Base-by-base conservation (phyloP, 176 grass and related monocot genomes). In the Oropetium thomaeum region DNA sequence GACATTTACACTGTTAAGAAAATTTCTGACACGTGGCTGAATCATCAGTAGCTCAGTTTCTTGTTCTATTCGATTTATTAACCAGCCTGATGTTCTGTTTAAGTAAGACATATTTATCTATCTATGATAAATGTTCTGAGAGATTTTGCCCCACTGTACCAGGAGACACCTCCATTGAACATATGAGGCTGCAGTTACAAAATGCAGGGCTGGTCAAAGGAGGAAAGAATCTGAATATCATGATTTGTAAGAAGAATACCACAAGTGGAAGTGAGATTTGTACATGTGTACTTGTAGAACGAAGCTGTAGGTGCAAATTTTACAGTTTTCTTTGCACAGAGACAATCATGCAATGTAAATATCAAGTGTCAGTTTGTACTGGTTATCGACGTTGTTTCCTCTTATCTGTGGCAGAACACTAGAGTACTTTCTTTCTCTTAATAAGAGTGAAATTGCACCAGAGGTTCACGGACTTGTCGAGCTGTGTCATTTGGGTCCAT, bases 131-230 rank as follows among this genome's bases (percentile, higher is more conserved):
- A n/a, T n/a, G 42, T 49, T 40, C 8, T 86, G 63, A 86, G 17
- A 33, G 15, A n/a, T 58, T 40, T 32, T 60, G 66, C 2, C 40
- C 0, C 40, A 82, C 49, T 78, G 40, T 58, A 67, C 26, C 74
- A 87, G 85, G 85, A 83, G 31, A 83, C 79, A 7, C 85, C 85
- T 29, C 85, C 85, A 17, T 22, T 87, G 74, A 62, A 83, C 10
- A 28, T 87, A 9, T 83, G 74, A 86, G 19, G 41, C 5, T 22
- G 14, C 7, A 60, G 20, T 7, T 64, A 29, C 48, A 22, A 32
- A 60, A 28, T 41, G 38, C 7, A 17, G 38, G 5, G 14, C 35
- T n/a, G 41, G 76, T 8, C 38, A 32, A 23, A 60, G 34, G 23
- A 48, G 19, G 10, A n/a, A 35, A 37, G 1, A 31, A 44, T 45